Evolutionary conservation across 2,329 filamentous ascomycete species (phyloP).

Genomic region (Ophiostoma tasmaniense): DNA sequence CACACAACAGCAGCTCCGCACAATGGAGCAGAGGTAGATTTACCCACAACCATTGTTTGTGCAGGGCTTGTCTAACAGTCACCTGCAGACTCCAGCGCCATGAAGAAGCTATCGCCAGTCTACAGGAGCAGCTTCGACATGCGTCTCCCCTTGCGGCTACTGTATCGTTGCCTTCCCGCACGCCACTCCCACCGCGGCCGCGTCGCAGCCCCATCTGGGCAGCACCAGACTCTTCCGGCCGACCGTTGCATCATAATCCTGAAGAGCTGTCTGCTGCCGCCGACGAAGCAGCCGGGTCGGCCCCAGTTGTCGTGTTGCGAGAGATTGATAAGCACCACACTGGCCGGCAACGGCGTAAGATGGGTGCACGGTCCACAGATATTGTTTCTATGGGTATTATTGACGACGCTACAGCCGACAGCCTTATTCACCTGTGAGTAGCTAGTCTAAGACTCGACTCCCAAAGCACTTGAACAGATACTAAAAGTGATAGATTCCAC

Average conservation of each 20-base stretch:
- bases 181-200: not conserved
- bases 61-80: not conserved
- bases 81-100: not conserved
- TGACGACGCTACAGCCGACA: not conserved
- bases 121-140: slow-evolving; percentile 4
- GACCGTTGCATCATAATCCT: not conserved
- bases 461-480: no score
- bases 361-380: slow-evolving; percentile 4
- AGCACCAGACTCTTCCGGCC: not conserved
- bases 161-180: not conserved
- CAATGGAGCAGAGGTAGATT: slow-evolving; percentile 4
- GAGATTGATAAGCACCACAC: slow-evolving; percentile 7
- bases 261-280: slow-evolving; percentile 7
- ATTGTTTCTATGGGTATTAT: slow-evolving; percentile 5
- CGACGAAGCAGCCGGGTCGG: slow-evolving; percentile 2
- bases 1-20: slow-evolving; percentile 4
- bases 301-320: slow-evolving; percentile 1
- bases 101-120: slow-evolving; percentile 6
- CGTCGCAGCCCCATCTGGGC: slow-evolving; percentile 1
- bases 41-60: not conserved
- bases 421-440: not conserved
- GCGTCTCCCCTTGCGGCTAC: not conserved
- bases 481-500: not conserved
- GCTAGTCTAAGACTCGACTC: no score
- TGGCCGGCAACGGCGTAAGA: slow-evolving; percentile 3